phyloP scores from a whole-genome alignment of 179 eudicot genomes.

The Silene coronaria region DNA sequence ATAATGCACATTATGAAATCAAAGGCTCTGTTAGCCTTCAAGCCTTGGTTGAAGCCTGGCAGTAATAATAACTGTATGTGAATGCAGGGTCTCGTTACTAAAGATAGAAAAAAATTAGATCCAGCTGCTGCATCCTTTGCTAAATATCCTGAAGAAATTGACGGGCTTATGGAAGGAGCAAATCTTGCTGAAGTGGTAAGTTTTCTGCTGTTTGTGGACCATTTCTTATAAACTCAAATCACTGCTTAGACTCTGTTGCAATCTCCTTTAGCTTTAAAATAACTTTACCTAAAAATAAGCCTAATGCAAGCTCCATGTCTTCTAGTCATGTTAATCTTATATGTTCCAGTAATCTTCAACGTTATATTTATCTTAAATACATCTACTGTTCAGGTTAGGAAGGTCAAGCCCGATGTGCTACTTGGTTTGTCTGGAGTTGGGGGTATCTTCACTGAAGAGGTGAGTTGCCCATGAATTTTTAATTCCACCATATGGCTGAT shows the following conservation, averaged over 20 bases:
- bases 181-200: slow-evolving; percentile 86
- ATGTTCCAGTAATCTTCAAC: background rate
- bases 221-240: background rate
- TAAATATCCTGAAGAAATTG: slow-evolving; percentile 44
- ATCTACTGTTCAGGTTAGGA: slow-evolving; percentile 55
- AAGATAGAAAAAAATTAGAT: slow-evolving; percentile 65
- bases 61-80: background rate
- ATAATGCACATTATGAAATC: background rate
- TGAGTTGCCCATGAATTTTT: slow-evolving; percentile 25
- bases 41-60: background rate
- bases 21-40: background rate
- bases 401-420: slow-evolving; percentile 96
- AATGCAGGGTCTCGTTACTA: slow-evolving; percentile 85
- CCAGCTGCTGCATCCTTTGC: slow-evolving; percentile 88
- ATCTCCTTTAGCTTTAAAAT: background rate
- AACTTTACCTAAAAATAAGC: background rate
- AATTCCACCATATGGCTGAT: background rate
- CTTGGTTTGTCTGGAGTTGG: slow-evolving; percentile 99
- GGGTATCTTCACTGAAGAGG: slow-evolving; percentile 89
- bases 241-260: background rate
- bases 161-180: slow-evolving; percentile 81
- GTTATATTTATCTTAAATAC: slow-evolving; percentile 2
- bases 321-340: background rate
- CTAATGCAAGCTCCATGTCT: background rate
- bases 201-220: slow-evolving; percentile 2